Evolutionary conservation across 176 grass and related monocot genomes (phyloP).

Genomic region (Ampelocalamus luodianensis): DNA sequence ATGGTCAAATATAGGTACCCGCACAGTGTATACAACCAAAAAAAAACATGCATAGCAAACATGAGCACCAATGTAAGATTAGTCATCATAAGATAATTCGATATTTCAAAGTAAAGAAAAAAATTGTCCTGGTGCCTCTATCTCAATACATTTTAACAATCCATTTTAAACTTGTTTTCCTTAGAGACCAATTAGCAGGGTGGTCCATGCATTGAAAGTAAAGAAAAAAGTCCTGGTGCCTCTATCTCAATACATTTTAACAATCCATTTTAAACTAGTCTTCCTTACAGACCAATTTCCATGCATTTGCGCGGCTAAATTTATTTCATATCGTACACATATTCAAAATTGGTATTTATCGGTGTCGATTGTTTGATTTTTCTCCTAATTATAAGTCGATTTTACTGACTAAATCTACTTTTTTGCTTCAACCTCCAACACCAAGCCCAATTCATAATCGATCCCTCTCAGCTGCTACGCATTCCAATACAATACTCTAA

Average conservation of each 20-base stretch:
- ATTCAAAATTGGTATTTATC: too few species aligned
- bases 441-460: too few species aligned
- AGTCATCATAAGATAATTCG: background rate
- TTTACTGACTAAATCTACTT: too few species aligned
- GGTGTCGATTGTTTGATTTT: too few species aligned
- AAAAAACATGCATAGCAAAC: constrained; percentile 17
- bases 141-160: background rate
- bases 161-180: background rate
- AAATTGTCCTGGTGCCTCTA: too few species aligned
- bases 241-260: background rate
- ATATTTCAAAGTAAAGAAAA: background rate
- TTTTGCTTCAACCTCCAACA: too few species aligned
- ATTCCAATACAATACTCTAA: too few species aligned
- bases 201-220: background rate
- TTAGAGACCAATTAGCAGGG: too few species aligned
- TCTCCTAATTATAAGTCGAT: too few species aligned
- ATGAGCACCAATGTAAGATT: background rate
- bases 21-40: background rate
- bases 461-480: too few species aligned
- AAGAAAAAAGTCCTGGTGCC: background rate
- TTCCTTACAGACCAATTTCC: background rate
- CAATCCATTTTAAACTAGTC: background rate
- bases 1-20: background rate
- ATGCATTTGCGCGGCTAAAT: too few species aligned
- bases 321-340: too few species aligned